phyloP scores from a whole-genome alignment of 75 land plant genomes.

The Larix kaempferi region DNA sequence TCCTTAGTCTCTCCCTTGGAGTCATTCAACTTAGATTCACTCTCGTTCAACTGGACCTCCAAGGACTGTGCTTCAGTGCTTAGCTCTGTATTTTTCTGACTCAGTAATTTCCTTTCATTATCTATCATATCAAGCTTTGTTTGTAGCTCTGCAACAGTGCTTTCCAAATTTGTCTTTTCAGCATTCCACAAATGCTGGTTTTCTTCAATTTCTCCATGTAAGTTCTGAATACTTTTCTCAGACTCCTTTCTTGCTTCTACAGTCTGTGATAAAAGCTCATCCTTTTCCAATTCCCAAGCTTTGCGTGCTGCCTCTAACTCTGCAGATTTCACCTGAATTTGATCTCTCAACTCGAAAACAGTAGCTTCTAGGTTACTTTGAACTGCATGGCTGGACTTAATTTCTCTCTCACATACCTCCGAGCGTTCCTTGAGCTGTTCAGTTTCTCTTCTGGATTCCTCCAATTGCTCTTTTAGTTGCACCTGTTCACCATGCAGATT shows the following conservation, averaged over 20 bases:
- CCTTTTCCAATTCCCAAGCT: slow-evolving; percentile 2
- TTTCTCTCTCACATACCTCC: neutral
- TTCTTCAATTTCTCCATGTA: neutral
- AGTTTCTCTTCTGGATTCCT: no score
- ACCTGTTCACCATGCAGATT: no score
- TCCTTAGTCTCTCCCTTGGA: neutral
- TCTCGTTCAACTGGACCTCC: neutral
- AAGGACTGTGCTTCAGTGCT: neutral
- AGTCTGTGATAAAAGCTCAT: neutral
- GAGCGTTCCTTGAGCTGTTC: no score
- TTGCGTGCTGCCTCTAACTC: neutral
- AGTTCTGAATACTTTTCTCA: neutral
- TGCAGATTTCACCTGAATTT: neutral
- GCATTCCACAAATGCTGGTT: neutral
- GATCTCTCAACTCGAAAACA: neutral
- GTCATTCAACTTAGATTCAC: neutral
- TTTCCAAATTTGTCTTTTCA: neutral
- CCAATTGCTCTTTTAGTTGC: no score
- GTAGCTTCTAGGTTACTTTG: neutral
- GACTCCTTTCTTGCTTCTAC: neutral
- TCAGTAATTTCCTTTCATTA: neutral
- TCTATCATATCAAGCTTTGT: neutral
- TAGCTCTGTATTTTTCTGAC: neutral
- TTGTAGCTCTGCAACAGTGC: no score
- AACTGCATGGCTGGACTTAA: neutral